Evolutionary conservation across 129 eudicot species (phyloP).

Genomic region (Lonicera japonica): DNA sequence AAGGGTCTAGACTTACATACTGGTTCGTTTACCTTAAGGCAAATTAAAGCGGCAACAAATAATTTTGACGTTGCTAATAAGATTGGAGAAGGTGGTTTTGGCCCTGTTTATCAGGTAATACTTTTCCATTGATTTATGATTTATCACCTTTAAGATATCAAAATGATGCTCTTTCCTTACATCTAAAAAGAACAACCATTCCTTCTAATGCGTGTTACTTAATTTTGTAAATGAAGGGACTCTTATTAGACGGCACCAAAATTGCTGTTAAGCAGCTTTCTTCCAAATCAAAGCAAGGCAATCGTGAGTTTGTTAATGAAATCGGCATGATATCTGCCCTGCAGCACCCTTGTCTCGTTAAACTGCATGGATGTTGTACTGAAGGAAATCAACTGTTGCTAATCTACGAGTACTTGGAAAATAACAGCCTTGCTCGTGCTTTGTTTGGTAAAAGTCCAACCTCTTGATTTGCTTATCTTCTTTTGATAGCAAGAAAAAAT

Average conservation of each 20-base stretch:
- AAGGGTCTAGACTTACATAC: constrained; percentile 43
- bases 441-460: constrained; percentile 48
- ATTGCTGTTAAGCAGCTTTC: constrained; percentile 70
- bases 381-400: constrained; percentile 65
- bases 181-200: neutral
- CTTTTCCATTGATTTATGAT: constrained; percentile 2
- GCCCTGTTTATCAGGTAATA: constrained; percentile 58
- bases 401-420: constrained; percentile 73
- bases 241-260: constrained; percentile 41
- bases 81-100: constrained; percentile 86
- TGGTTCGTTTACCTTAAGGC: constrained; percentile 49
- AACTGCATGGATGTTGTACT: constrained; percentile 69
- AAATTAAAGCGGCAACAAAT: constrained; percentile 59
- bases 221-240: constrained; percentile 34
- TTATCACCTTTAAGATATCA: constrained; percentile 2
- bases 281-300: constrained; percentile 72
- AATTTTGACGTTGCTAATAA: constrained; percentile 56
- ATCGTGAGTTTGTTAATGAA: constrained; percentile 69
- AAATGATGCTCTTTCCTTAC: constrained; percentile 9
- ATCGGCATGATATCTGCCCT: constrained; percentile 74
- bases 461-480: neutral
- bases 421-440: constrained; percentile 74
- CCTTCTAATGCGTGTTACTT: neutral
- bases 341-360: constrained; percentile 72
- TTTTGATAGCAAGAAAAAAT: neutral